Evolutionary conservation across 441 rosid genomes (phyloP), one percentile per base, ranked within the genome.

Genomic region (Pelargonium australe): DNA sequence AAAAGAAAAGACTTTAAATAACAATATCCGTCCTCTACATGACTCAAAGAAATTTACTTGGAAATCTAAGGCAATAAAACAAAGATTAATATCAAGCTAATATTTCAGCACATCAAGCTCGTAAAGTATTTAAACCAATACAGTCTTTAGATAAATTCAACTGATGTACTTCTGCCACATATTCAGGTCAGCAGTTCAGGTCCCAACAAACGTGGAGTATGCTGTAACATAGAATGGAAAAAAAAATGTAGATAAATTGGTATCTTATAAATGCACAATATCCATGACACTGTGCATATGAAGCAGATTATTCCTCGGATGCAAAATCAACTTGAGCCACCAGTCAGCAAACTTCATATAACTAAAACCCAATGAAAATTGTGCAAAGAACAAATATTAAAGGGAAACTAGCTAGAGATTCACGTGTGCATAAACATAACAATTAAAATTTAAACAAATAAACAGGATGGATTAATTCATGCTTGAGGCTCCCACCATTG

Each of bases 1-100:
- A 61, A 61, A 61, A 23, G 64, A 57, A 57, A 55, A 55, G 61
- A 55, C 61, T 55, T 16, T 55, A 10, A 7, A 7, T 55, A 20
- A 9, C 37, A 9, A 55, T 5, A 8, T 19, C 14, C 25, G 7
- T 55, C 8, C 19, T 55, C 61, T 2, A 9, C 61, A 7, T 14
- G 61, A 55, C 61, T 55, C 61, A 31, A 3, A 31, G 37, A 31
- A 10, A 58, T 31, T 31, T 31, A 31, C 37, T 31, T 31, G 37
- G 37, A 31, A 31, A 31, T 31, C 37, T 31, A 31, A 31, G 37
- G 37, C 37, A 58, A 9, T 58, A 20, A 20, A 20, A 20, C 9
- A 13, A 58, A 58, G 63, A 20, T 19, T 19, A 19, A 5, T 58
- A 19, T 58, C 11, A 58, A 58, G 12, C 63, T 19, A 20, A 1